A percentile compares a stretch with the other conserved stretches of the same genome.
Conservation (phyloP, 83 land plant genomes). For the Picea mariana region DNA sequence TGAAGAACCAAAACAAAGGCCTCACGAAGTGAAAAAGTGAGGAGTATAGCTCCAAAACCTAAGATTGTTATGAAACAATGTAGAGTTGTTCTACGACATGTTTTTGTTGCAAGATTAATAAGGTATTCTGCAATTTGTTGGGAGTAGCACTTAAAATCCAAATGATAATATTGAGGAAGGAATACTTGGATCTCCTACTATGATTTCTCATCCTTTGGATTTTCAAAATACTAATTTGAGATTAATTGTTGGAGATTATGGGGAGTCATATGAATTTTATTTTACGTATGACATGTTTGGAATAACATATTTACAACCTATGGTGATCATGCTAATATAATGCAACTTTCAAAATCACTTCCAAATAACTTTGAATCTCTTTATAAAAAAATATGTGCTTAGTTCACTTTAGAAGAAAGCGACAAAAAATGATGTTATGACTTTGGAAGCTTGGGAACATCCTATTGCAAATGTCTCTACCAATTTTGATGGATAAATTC, state of each 20-base stretch:
- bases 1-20: slow-evolving; percentile 32
- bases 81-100: slow-evolving; percentile 65
- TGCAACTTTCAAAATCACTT: too few species aligned
- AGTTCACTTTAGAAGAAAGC: too few species aligned
- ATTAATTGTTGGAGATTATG: slow-evolving; percentile 81
- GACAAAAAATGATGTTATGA: background rate
- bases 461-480: slow-evolving; percentile 28
- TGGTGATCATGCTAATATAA: too few species aligned
- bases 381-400: too few species aligned
- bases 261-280: slow-evolving; percentile 80
- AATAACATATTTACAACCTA: too few species aligned
- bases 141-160: slow-evolving; percentile 51
- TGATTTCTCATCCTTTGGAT: slow-evolving; percentile 90
- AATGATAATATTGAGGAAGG: slow-evolving; percentile 75
- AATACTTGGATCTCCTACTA: slow-evolving; percentile 59
- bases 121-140: slow-evolving; percentile 70
- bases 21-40: slow-evolving; percentile 35
- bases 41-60: slow-evolving; percentile 35
- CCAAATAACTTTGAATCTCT: too few species aligned
- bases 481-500: slow-evolving; percentile 39
- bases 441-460: slow-evolving; percentile 20
- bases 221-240: slow-evolving; percentile 87
- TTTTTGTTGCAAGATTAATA: slow-evolving; percentile 55
- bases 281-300: slow-evolving; percentile 83
- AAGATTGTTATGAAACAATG: slow-evolving; percentile 80